phyloP scores from a whole-genome alignment of 2,329 filamentous ascomycete genomes.

The Sclerotinia subarctica region DNA sequence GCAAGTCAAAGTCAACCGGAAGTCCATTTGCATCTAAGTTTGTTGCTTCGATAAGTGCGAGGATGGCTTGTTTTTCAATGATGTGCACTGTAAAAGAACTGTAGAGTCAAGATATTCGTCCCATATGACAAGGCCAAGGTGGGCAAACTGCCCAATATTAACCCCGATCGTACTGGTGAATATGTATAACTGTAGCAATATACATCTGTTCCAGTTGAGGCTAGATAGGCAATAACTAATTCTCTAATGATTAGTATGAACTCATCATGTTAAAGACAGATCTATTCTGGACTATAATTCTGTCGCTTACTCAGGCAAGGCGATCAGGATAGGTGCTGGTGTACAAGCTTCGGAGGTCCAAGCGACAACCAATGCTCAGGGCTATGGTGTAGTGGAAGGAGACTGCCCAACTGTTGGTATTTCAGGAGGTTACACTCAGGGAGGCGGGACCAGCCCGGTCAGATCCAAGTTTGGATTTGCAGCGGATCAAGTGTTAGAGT shows the following conservation, averaged over 20 bases:
- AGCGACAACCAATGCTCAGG: slow-evolving; percentile 41
- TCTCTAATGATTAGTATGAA: slow-evolving; percentile 42
- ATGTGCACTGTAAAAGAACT: slow-evolving; percentile 28
- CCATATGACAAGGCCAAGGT: slow-evolving; percentile 9
- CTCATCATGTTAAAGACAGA: too few species aligned
- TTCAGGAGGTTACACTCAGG: slow-evolving; percentile 47
- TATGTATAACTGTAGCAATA: neutral
- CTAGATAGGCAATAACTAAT: neutral
- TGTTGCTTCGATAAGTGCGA: slow-evolving; percentile 49
- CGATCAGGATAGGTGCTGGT: slow-evolving; percentile 53
- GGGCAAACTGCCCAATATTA: neutral
- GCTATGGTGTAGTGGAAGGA: slow-evolving; percentile 49
- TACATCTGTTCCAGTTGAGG: neutral
- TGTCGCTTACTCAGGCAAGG: slow-evolving; percentile 47
- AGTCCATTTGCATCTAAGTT: slow-evolving; percentile 55
- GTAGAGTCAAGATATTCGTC: slow-evolving; percentile 27
- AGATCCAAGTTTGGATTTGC: slow-evolving; percentile 52
- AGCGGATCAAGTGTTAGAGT: slow-evolving; percentile 56
- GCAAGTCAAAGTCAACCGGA: slow-evolving; percentile 50
- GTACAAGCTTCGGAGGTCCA: slow-evolving; percentile 49
- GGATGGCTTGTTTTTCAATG: slow-evolving; percentile 27
- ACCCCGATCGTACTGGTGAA: neutral
- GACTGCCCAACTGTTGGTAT: slow-evolving; percentile 56
- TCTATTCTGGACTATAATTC: slow-evolving; percentile 41
- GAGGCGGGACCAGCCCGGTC: slow-evolving; percentile 55